Base-by-base conservation (phyloP, 2,329 filamentous ascomycete species). In the Colletotrichum eremochloae region DNA sequence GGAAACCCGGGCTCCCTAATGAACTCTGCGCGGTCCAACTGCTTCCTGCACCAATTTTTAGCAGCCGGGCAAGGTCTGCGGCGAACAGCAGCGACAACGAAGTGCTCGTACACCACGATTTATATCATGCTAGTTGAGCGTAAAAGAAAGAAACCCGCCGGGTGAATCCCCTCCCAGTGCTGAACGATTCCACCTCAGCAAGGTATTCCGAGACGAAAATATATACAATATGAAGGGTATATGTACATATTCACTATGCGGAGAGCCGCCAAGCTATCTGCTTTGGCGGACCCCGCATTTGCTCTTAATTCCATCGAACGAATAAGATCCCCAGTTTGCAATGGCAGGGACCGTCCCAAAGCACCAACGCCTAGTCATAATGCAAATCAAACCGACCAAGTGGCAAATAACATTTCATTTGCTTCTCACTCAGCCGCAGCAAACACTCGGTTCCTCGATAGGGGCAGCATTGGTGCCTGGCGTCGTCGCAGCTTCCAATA, bases 361-460 rank as follows among this genome's bases (percentile, higher is more conserved):
- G 52, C 63, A 15, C 38, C 15, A 62, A 56, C 64, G 68, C 56
- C 56, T 24, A 7, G 33, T 67, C 20, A 61, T 71, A 9, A 71
- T 55, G 71, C 44, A 44, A 38, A 48, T 56, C 53, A 60, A 48
- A 63, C 50, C 31, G 50, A 33, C 29, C 40, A 33, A 20, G 62
- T 52, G 38, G 24, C 46, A 58, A 48, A 31, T 38, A 65, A 50
- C 20, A 63, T 42, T 42, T 40, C 24, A 18, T 36, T 5, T 18
- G 3, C 31, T 44, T 31, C 36, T 18, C 20, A 58, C 55, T 80
- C 75, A 82, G 15, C 85, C 84, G 69, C 86, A 87, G 77, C 86
- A 87, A 2, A 86, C 81, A 2, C 83, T 85, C 5, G 84, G 78
- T 74, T 87, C 85, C 63, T 86, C 84, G 11, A 86, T 80, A 0